Conservation (phyloP, 495 filamentous ascomycete species). For the Bacidia rubella region DNA sequence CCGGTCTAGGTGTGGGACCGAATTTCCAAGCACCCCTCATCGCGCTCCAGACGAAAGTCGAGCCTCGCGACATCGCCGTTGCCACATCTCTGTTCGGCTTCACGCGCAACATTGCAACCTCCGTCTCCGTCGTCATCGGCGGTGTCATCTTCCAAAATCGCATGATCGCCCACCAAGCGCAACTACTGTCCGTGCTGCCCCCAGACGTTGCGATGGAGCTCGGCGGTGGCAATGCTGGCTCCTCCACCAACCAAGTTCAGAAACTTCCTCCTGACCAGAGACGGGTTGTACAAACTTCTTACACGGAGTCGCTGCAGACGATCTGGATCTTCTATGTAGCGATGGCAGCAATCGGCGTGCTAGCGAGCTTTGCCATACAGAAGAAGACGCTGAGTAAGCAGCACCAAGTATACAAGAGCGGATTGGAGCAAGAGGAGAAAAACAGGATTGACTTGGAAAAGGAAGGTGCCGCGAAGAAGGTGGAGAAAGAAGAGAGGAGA, state of each 20-base stretch:
- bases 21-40: conserved; percentile 47
- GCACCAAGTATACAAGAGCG: conserved; percentile 49
- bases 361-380: conserved; percentile 40
- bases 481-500: conserved; percentile 1
- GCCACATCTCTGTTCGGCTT: conserved; percentile 41
- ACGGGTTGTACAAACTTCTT: conserved; percentile 37
- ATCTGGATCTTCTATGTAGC: conserved; percentile 58
- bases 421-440: conserved; percentile 39
- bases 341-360: conserved; percentile 39
- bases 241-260: conserved; percentile 42
- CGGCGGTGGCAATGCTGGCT: conserved; percentile 39
- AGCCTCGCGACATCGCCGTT: conserved; percentile 37
- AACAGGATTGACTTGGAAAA: conserved; percentile 28
- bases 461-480: conserved; percentile 19
- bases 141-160: conserved; percentile 45
- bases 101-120: conserved; percentile 35
- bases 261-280: conserved; percentile 34
- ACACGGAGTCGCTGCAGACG: conserved; percentile 40
- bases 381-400: conserved; percentile 43
- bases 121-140: conserved; percentile 42
- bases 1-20: conserved; percentile 40
- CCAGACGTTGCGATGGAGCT: conserved; percentile 23
- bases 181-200: conserved; percentile 27
- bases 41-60: conserved; percentile 40
- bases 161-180: conserved; percentile 29